Percentiles rank a stretch among this genome's conserved stretches.
These are phyloP conservation scores for Zelopaecilomyces penicillatus DNA, from an alignment of 2,329 filamentous ascomycete species.

Conservation along the genomic window DNA sequence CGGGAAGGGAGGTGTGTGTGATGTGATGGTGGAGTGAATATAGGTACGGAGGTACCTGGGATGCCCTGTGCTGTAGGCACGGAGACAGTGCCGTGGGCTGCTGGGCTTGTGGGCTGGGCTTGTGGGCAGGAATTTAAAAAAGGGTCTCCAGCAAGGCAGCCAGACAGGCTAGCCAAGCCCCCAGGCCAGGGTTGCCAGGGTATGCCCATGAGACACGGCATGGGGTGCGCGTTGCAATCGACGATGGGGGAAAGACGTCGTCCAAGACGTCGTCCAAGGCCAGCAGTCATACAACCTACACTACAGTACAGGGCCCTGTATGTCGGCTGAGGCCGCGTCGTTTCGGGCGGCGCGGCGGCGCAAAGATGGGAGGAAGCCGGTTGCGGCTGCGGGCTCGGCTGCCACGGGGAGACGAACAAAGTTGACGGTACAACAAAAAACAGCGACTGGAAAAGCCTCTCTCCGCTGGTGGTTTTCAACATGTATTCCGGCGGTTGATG, in stretches of 20 bases:
- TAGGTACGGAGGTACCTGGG: no score
- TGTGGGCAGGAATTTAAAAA: constrained; percentile 2
- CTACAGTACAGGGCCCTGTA: background rate
- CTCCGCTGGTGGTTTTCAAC: no score
- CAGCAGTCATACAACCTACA: no score
- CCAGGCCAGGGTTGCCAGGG: no score
- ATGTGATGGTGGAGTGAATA: background rate
- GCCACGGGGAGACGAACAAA: no score
- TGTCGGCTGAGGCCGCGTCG: constrained; percentile 5
- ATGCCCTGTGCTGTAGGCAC: no score
- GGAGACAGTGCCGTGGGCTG: background rate
- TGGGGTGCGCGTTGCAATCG: constrained; percentile 1
- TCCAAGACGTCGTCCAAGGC: no score
- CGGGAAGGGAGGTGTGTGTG: constrained; percentile 3
- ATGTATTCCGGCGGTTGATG: no score
- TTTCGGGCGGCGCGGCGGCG: constrained; percentile 7
- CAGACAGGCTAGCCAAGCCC: background rate
- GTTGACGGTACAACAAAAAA: no score
- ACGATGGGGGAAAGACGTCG: constrained; percentile 3
- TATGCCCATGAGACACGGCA: constrained; percentile 4
- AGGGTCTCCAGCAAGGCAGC: constrained; percentile 7
- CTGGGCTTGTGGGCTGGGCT: background rate
- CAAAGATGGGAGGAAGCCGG: constrained; percentile 2
- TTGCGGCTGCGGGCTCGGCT: background rate
- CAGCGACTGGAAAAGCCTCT: no score